phyloP scores from a whole-genome alignment of 129 eudicot genomes.

The Helianthus tuberosus region DNA sequence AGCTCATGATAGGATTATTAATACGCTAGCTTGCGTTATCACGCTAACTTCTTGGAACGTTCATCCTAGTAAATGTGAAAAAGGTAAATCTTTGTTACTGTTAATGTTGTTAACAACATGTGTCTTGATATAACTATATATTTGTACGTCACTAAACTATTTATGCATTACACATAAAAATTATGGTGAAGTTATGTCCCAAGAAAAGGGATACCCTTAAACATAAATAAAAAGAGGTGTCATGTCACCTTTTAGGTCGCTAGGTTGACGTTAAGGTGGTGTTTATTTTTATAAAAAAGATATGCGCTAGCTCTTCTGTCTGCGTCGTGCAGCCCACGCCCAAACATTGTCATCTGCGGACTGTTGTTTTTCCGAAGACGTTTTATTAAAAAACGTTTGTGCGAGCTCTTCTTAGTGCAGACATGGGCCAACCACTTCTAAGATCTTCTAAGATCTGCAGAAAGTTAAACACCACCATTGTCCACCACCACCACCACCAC shows the following conservation, averaged over 20 bases:
- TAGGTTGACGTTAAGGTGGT: neutral
- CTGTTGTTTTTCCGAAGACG: no score
- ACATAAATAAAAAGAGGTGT: neutral
- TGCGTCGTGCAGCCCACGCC: no score
- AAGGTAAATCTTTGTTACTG: constrained; percentile 44
- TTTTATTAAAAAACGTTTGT: no score
- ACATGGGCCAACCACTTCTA: no score
- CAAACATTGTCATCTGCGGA: no score
- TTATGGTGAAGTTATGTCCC: neutral
- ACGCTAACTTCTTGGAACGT: constrained; percentile 83
- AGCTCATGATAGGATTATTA: constrained; percentile 72
- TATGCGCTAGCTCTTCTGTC: no score
- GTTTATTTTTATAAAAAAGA: no score
- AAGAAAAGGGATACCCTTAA: neutral
- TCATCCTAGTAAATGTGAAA: constrained; percentile 51
- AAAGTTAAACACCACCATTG: no score
- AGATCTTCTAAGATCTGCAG: no score
- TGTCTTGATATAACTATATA: neutral
- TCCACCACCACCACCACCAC: no score
- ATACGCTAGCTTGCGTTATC: constrained; percentile 76
- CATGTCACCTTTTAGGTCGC: neutral
- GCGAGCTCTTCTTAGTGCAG: no score
- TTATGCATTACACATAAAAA: neutral
- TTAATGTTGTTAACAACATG: neutral
- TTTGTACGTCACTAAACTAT: neutral